phyloP scores from a whole-genome alignment of 2,329 filamentous ascomycete genomes.

The Magnaporthales sp. region DNA sequence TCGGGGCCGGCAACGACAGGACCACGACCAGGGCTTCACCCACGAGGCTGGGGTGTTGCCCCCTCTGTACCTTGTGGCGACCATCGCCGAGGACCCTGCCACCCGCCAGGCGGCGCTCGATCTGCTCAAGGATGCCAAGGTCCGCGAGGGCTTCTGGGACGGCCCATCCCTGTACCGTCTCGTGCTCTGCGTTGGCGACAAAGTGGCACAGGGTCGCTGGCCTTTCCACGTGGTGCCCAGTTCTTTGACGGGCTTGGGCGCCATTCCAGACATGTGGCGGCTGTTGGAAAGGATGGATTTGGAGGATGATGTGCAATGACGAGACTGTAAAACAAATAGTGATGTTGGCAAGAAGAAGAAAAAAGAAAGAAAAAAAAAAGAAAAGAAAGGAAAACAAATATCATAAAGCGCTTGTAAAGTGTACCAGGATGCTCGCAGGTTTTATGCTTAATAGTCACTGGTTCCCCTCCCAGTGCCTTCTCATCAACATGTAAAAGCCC shows the following conservation, averaged over 20 bases:
- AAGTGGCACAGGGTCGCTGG: neutral
- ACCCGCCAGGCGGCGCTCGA: constrained; percentile 7
- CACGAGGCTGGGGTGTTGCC: constrained; percentile 8
- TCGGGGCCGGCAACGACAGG: neutral
- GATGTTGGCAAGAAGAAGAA: neutral
- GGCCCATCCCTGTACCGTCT: constrained; percentile 3
- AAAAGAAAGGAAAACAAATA: too few species aligned
- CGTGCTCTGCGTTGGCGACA: neutral
- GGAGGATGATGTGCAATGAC: neutral
- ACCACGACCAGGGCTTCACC: constrained; percentile 3
- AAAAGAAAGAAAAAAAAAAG: too few species aligned
- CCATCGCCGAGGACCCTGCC: constrained; percentile 3
- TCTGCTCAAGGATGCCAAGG: constrained; percentile 7
- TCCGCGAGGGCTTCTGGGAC: constrained; percentile 11
- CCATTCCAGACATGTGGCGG: constrained; percentile 3
- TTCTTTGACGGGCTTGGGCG: neutral
- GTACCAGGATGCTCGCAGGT: neutral
- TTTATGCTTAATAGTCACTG: neutral
- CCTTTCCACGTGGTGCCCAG: constrained; percentile 4
- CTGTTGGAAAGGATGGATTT: constrained; percentile 3
- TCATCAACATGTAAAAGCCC: neutral
- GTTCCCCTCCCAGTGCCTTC: neutral
- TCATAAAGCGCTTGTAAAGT: neutral
- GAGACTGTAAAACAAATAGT: neutral
- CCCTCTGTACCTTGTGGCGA: constrained; percentile 11